Conservation (phyloP, 768 basidiomycete genomes). For the Macrolepiota dolichaula region DNA sequence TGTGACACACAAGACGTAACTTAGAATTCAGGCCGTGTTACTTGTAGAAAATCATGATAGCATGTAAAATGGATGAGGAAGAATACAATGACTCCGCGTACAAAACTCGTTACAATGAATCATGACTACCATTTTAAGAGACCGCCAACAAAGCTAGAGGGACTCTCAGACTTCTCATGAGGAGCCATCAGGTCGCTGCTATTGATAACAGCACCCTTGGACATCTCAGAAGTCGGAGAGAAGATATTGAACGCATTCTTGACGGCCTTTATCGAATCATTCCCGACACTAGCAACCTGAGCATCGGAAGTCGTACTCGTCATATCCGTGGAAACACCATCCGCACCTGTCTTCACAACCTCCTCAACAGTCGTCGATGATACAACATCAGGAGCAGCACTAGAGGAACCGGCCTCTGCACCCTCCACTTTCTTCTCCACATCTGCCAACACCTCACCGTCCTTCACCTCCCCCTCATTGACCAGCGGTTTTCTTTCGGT, state of each 20-base stretch:
- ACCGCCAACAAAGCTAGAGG: neutral
- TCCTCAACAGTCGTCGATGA: neutral
- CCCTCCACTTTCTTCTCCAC: slow-evolving; percentile 6
- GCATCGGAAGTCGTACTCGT: neutral
- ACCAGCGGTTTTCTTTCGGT: neutral
- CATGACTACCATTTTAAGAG: neutral
- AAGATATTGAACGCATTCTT: neutral
- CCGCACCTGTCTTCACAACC: neutral
- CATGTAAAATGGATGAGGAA: neutral
- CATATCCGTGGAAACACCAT: slow-evolving; percentile 2
- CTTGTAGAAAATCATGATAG: neutral
- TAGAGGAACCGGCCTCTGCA: slow-evolving; percentile 5
- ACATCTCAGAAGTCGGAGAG: neutral
- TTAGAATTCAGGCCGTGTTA: no score
- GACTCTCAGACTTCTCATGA: neutral
- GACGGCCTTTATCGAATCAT: neutral
- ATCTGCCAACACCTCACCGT: slow-evolving; percentile 2
- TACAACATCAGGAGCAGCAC: neutral
- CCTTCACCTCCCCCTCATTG: slow-evolving; percentile 1
- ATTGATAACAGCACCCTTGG: neutral
- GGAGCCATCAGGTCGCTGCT: slow-evolving; percentile 1
- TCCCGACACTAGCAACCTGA: neutral
- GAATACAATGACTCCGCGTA: neutral
- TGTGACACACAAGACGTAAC: no score
- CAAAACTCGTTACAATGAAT: neutral